These are phyloP conservation scores for Proliferodiscus dingleyae DNA, from an alignment of 2,329 filamentous ascomycete genomes.

Conservation along the genomic window DNA sequence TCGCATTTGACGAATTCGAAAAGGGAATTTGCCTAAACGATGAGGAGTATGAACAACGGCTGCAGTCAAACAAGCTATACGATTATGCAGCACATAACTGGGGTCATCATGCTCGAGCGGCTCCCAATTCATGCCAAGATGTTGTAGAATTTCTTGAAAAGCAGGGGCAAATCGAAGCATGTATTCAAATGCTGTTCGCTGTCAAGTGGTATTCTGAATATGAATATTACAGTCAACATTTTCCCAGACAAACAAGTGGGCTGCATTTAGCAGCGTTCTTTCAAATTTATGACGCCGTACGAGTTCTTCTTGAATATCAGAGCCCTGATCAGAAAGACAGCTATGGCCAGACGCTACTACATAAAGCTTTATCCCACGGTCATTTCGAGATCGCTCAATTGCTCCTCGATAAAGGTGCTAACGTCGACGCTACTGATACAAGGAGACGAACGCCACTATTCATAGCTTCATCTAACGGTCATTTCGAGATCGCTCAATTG, in stretches of 20 bases:
- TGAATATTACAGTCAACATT: slow-evolving; percentile 6
- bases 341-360: not conserved
- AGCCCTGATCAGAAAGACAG: slow-evolving; percentile 4
- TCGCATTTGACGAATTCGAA: slow-evolving; percentile 26
- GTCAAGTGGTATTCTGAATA: not conserved
- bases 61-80: slow-evolving; percentile 25
- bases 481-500: not conserved
- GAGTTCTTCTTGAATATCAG: slow-evolving; percentile 5
- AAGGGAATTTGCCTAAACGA: slow-evolving; percentile 18
- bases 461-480: not conserved
- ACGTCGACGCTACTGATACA: not conserved
- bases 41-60: slow-evolving; percentile 20
- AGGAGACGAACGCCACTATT: not conserved
- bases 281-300: slow-evolving; percentile 11
- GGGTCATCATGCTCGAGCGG: slow-evolving; percentile 30
- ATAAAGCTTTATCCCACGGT: not conserved
- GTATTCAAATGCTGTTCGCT: slow-evolving; percentile 11
- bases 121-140: slow-evolving; percentile 10
- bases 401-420: not conserved
- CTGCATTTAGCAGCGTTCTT: slow-evolving; percentile 27
- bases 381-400: slow-evolving; percentile 13
- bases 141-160: slow-evolving; percentile 18
- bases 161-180: slow-evolving; percentile 12
- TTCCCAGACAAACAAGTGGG: slow-evolving; percentile 16
- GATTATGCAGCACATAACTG: slow-evolving; percentile 31